Base-by-base conservation (phyloP, 176 grass and related monocot species). In the Juncus effusus region DNA sequence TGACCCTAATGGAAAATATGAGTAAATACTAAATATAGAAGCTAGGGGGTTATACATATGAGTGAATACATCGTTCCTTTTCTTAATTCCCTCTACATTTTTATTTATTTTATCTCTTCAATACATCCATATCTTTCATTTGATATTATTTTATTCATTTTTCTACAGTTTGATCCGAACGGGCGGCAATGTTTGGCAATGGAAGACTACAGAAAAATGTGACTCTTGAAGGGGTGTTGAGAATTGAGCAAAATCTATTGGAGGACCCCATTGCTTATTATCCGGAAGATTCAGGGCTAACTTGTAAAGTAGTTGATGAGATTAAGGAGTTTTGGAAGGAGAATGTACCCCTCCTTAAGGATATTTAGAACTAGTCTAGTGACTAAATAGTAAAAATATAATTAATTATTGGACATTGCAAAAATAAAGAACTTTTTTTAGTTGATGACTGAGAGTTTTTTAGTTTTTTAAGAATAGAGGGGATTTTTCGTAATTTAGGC, bases 171-270 rank as follows among this genome's bases (percentile, higher is more conserved):
- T 36, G 88, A 97, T 58, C 92, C 81, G 13, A 96, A 96, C 70
- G 88, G 88, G 77, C 91, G 94, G 51, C 88, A 97, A 40, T 97
- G 94, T 81, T 58, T 97, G 61, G 89, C 85, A 9, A 97, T 92
- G 88, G 75, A 79, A 16, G 88, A 85, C 2, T 97, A 92, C 7
- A 82, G 78, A 70, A 87, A 67, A 88, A 92, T 51, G 93, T 82
- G 15, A 92, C 80, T 7, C 37, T 97, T 61, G 93, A 97, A 78
- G 93, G 93, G 39, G 85, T 86, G 67, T n/a, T 86, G 45, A 74
- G 79, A 65, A 58, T 97, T 61, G 47, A 73, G 42, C 55, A 80
- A 7, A 66, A 75, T 0, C 76, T 89, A 9, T 67, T 97, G 28
- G 78, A 85, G 11, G 88, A 97, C 75, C 93, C 93, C 3, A 62